phyloP scores from a whole-genome alignment of 2,329 filamentous ascomycete species.

The Colletotrichum sp. region DNA sequence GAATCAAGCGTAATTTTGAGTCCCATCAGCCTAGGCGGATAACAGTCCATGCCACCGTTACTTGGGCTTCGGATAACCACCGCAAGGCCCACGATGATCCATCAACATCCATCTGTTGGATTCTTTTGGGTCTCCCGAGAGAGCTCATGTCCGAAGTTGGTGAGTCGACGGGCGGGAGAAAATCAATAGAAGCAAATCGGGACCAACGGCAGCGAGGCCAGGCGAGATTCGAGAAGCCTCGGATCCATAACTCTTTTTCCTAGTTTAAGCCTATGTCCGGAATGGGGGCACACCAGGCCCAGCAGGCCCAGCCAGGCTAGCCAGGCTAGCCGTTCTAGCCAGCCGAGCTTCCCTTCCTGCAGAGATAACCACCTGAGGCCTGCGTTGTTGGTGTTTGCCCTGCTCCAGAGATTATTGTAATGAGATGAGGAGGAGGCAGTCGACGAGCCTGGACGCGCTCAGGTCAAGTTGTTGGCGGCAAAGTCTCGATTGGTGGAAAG shows the following conservation, averaged over 20 bases:
- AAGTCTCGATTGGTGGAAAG: slow-evolving; percentile 14
- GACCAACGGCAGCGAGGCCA: not conserved
- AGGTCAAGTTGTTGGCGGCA: not conserved
- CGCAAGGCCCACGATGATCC: not conserved
- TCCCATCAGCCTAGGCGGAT: not conserved
- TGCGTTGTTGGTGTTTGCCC: not conserved
- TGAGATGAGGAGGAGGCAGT: not conserved
- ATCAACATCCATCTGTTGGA: not conserved
- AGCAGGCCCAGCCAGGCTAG: not conserved
- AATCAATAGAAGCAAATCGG: not conserved
- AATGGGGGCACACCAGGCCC: not conserved
- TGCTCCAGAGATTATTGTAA: not conserved
- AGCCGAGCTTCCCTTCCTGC: not conserved
- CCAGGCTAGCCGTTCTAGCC: not conserved
- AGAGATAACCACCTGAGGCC: not conserved
- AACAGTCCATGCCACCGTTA: not conserved
- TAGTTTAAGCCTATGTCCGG: not conserved
- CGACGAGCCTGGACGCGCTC: not conserved
- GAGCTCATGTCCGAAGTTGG: not conserved
- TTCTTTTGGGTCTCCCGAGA: not conserved
- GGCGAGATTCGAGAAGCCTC: not conserved
- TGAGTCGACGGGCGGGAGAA: not conserved
- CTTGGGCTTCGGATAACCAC: not conserved
- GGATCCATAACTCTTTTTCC: not conserved
- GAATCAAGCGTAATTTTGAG: not conserved